Conservation (phyloP, 2,329 filamentous ascomycete genomes). For the Alternaria sp. region DNA sequence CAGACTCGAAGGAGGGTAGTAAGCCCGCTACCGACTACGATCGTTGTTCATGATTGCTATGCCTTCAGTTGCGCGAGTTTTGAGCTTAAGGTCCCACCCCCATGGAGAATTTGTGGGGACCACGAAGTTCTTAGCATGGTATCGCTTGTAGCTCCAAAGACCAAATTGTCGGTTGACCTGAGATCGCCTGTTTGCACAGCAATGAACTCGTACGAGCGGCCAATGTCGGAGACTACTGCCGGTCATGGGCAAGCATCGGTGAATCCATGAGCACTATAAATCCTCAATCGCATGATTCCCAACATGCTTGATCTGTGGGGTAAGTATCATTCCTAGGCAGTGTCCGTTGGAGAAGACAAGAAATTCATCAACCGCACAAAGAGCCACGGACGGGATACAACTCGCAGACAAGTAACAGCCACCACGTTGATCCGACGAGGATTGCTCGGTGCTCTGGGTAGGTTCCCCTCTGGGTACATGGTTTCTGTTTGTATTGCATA, state of each 20-base stretch:
- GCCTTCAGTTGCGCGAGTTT: not conserved
- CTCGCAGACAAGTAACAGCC: not conserved
- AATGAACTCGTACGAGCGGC: not conserved
- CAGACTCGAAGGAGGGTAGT: not conserved
- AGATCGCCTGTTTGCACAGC: not conserved
- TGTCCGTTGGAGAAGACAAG: not conserved
- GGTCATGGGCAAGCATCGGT: not conserved
- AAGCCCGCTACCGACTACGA: not conserved
- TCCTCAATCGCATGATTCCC: not conserved
- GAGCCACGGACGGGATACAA: not conserved
- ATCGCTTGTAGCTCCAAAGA: not conserved
- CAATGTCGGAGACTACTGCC: not conserved
- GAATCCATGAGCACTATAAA: not conserved
- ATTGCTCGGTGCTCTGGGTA: not conserved
- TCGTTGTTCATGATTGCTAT: too few species aligned
- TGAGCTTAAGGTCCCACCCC: not conserved
- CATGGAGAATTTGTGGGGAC: not conserved
- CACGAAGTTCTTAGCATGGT: not conserved
- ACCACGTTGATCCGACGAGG: too few species aligned
- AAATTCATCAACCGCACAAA: too few species aligned
- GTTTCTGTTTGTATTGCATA: not conserved
- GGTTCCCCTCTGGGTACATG: not conserved
- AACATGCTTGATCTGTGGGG: not conserved
- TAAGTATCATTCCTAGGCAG: not conserved
- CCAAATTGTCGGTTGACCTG: not conserved